Evolutionary conservation across 495 filamentous ascomycete genomes (phyloP), one percentile per base, ranked within the genome.

Genomic region (Penicillium canariense): DNA sequence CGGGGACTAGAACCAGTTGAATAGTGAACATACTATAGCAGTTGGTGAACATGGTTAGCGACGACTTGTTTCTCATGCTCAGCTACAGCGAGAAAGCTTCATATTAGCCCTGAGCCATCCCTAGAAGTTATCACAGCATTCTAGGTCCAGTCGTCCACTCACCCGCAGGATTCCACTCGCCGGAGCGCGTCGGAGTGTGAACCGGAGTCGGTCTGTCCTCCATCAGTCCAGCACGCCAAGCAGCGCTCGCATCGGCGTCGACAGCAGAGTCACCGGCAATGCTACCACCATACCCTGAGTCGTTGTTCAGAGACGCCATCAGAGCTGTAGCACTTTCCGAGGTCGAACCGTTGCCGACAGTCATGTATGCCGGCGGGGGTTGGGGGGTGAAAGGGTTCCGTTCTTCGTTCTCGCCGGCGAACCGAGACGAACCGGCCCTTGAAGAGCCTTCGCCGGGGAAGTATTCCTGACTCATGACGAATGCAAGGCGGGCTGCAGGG

Each of bases 251-350:
- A 53, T 82, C 78, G 43, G 70, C 76, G 34, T 74, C 81, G 40
- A 75, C 55, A 31, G 69, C 63, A 38, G 75, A 77, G 8, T 77
- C 83, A 53, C 76, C 81, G 23, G 71, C 66, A 27, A 86, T 69
- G 62, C 90, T 96, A 12, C 87, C 87, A 42, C 90, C 92, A 65
- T 97, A 97, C 12, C 94, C 94, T 17, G 91, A 96, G 63, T 97
- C 94, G 43, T 85, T 75, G 51, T 96, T 89, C 27, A 96, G 66
- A 38, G 84, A 75, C 67, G 82, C 69, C 76, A 87, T 77, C 75
- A 95, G 63, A 72, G 82, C 76, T 55, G 84, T 72, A 5, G 85
- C 85, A 61, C 84, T 87, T 53, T 91, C 83, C 46, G 91, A 90
- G 30, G 87, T 85, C 36, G 87, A 85, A 25, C 90, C 91, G 58